A percentile compares a stretch with the other conserved stretches of the same genome.
Evolutionary conservation across 2,329 filamentous ascomycete species (phyloP).

Genomic region (Zymoseptoria pseudotritici): DNA sequence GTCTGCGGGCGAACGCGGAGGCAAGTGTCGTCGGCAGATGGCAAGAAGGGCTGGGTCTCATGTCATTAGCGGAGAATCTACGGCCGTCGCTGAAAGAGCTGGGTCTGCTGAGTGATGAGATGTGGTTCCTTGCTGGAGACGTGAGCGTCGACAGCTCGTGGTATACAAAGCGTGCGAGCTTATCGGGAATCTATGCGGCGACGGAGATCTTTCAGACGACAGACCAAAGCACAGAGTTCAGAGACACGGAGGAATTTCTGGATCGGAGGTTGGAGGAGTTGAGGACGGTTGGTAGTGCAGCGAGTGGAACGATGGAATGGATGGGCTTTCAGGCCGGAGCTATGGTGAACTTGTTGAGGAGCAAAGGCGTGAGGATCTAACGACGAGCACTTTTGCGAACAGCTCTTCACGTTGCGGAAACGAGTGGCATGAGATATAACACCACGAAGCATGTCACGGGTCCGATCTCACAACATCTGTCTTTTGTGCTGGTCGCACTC

Average conservation of each 20-base stretch:
- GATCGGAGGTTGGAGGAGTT: constrained; percentile 66
- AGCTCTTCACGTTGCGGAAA: not conserved
- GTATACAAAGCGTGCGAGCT: constrained; percentile 66
- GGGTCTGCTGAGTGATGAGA: constrained; percentile 78
- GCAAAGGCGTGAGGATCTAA: constrained; percentile 77
- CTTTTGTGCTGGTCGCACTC: no score
- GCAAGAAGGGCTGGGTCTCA: constrained; percentile 87
- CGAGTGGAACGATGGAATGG: constrained; percentile 65
- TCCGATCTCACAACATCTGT: no score
- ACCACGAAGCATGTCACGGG: no score
- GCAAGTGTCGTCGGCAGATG: constrained; percentile 60
- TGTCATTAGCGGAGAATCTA: constrained; percentile 76
- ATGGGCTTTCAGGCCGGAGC: constrained; percentile 72
- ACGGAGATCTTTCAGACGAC: constrained; percentile 91
- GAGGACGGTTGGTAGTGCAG: constrained; percentile 52
- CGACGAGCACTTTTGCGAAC: not conserved
- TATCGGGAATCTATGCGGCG: constrained; percentile 61
- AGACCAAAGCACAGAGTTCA: constrained; percentile 65
- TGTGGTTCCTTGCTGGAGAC: constrained; percentile 81
- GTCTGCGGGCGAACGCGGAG: constrained; percentile 65
- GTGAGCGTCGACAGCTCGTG: constrained; percentile 73
- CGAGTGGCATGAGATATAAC: no score
- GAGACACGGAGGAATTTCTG: constrained; percentile 73
- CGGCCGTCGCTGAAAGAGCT: constrained; percentile 72
- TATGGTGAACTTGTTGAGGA: constrained; percentile 73